A percentile compares a stretch with the other conserved stretches of the same genome.
Evolutionary conservation across 345 rosid genomes (phyloP).

Genomic region (Salix suchowensis): DNA sequence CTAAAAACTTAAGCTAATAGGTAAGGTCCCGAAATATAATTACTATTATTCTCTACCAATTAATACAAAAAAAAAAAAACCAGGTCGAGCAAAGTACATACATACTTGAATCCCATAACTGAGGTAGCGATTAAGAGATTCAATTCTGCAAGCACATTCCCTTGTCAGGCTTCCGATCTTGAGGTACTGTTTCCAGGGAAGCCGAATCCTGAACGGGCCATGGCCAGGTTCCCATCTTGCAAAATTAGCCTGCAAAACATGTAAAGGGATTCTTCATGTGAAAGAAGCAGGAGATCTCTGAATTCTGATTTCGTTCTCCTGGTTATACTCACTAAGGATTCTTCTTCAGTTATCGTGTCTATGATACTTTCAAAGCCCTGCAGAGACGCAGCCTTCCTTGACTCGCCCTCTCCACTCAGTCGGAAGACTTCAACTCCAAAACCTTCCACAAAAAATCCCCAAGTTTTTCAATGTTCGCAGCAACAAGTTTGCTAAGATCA

Average conservation of each 20-base stretch:
- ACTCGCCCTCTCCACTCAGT: slow-evolving; percentile 9
- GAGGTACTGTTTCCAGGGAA: slow-evolving; percentile 72
- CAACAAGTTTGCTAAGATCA: slow-evolving; percentile 31
- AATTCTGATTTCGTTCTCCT: too few species aligned
- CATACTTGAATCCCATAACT: slow-evolving; percentile 34
- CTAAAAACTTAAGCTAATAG: too few species aligned
- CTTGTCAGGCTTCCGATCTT: slow-evolving; percentile 42
- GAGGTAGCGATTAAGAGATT: slow-evolving; percentile 52
- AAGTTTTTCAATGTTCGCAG: slow-evolving; percentile 27
- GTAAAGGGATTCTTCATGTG: too few species aligned
- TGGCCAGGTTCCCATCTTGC: slow-evolving; percentile 88
- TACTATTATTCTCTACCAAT: too few species aligned
- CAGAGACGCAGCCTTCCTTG: slow-evolving; percentile 23
- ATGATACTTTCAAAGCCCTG: slow-evolving; percentile 13
- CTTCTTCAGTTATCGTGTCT: too few species aligned
- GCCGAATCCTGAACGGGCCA: slow-evolving; percentile 56
- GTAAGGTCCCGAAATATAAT: too few species aligned
- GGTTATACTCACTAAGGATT: too few species aligned
- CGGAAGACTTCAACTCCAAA: slow-evolving; percentile 51
- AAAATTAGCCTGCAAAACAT: slow-evolving; percentile 50
- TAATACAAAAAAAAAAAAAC: too few species aligned
- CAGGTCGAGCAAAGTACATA: too few species aligned
- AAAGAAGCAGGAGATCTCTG: too few species aligned
- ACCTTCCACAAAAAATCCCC: slow-evolving; percentile 26
- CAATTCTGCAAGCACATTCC: slow-evolving; percentile 56